A percentile compares a stretch with the other conserved stretches of the same genome.
These are phyloP conservation scores for Phlyctochytrium planicorne DNA, from an alignment of 192 early-diverging fungal species.

Conservation along the genomic window DNA sequence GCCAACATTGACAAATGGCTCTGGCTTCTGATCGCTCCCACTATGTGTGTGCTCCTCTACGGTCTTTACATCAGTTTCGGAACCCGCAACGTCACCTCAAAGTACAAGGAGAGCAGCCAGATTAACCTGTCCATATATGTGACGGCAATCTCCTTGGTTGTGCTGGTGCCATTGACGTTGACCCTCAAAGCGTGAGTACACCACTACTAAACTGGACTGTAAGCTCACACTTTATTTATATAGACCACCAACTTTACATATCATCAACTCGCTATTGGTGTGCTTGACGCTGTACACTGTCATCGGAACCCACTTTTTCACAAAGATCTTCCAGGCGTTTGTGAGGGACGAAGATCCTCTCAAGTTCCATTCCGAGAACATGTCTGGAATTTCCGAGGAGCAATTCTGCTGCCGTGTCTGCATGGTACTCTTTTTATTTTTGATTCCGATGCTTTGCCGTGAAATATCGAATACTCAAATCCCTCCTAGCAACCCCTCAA, in stretches of 20 bases:
- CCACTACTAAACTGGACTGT: background rate
- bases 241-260: constrained; percentile 11
- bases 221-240: background rate
- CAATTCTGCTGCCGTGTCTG: too few relatives aligned
- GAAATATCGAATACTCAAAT: too few relatives aligned
- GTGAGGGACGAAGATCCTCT: too few relatives aligned
- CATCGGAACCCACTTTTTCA: constrained; percentile 17
- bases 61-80: constrained; percentile 15
- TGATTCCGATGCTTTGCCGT: too few relatives aligned
- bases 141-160: background rate
- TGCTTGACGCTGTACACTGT: constrained; percentile 11
- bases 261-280: constrained; percentile 8
- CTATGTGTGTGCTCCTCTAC: background rate
- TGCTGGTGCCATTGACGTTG: constrained; percentile 15
- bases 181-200: constrained; percentile 10
- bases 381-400: too few relatives aligned
- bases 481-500: too few relatives aligned
- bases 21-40: constrained; percentile 8
- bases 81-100: constrained; percentile 19
- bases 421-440: too few relatives aligned
- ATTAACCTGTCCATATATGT: constrained; percentile 18
- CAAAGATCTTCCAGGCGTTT: too few relatives aligned
- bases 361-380: too few relatives aligned
- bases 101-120: constrained; percentile 15
- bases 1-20: constrained; percentile 1